Conservation (phyloP, 2,329 filamentous ascomycete species). For the Fusarium kyushuense region DNA sequence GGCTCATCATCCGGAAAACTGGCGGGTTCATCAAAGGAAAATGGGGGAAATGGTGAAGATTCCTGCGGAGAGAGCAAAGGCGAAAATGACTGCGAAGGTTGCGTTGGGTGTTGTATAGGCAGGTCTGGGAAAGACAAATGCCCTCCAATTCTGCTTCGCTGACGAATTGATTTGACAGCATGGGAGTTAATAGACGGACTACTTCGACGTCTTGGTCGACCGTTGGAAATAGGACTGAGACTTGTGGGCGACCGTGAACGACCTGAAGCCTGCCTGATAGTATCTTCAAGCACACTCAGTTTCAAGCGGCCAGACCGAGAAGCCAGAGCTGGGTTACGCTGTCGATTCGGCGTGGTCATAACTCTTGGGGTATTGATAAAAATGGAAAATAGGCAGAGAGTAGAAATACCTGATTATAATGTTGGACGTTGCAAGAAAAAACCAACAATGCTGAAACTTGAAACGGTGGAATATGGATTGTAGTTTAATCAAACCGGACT, state of each 20-base stretch:
- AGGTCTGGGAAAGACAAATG: constrained; percentile 7
- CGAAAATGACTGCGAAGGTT: constrained; percentile 9
- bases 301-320: constrained; percentile 12
- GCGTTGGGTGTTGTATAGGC: not conserved
- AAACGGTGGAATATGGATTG: not conserved
- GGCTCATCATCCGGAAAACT: constrained; percentile 18
- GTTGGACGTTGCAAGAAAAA: not conserved
- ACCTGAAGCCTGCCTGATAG: constrained; percentile 16
- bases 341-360: constrained; percentile 23
- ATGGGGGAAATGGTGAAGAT: constrained; percentile 11
- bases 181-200: constrained; percentile 12
- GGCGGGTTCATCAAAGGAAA: constrained; percentile 14
- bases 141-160: not conserved
- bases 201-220: constrained; percentile 19
- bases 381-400: constrained; percentile 23
- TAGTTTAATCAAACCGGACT: not conserved
- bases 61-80: constrained; percentile 11
- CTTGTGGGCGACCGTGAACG: constrained; percentile 31
- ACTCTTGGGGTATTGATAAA: not conserved
- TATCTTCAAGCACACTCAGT: constrained; percentile 19
- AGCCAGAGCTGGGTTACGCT: constrained; percentile 24
- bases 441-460: not conserved
- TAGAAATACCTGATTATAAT: constrained; percentile 1
- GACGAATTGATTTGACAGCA: not conserved
- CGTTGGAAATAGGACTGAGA: constrained; percentile 24